Base-by-base conservation (phyloP, 805 yeast genomes). In the Teunomyces barrocoloradensis region DNA sequence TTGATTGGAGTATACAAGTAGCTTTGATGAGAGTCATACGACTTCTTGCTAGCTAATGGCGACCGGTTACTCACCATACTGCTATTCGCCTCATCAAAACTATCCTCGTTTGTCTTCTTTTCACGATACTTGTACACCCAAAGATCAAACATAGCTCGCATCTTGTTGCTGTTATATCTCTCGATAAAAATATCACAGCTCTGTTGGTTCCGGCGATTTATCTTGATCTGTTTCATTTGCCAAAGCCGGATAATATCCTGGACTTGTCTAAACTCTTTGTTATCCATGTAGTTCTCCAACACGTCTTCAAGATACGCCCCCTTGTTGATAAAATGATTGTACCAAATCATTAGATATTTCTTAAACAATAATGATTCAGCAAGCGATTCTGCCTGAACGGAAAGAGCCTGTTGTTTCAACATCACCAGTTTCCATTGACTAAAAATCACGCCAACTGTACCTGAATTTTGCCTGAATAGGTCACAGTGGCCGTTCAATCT, bases 1-100 rank as follows among this genome's bases (percentile, higher is more conserved):
- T 71, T 70, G 20, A 69, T 54, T 2, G 76, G 75, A 1, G 75
- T 69, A 36, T 52, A 49, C 41, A 70, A 57, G 45, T 69, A 68
- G 40, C 65, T 64, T n/a, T 38, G 23, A 6, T 44, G 38, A 4
- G 33, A 20, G 10, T 17, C 25, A 6, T 29, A 10, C 10, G 34
- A 36, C 42, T 27, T 35, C 37, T 57, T 60, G 13, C 49, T 55
- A 4, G 73, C 66, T 18, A 69, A 58, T 1, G 75, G 75, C 1
- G 74, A 69, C 37, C 51, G 57, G 46, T 59, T 63, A 41, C 64
- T 57, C 5, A 59, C 46, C 13, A 64, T 47, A 29, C 61, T 58
- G 4, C 60, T 47, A 25, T 61, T 60, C 1, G 59, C 55, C 2
- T 38, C 54, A n/a, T 46, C 57, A 4, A 40, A 51, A 7, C 46